A percentile compares a stretch with the other conserved stretches of the same genome.
phyloP scores from a whole-genome alignment of 306 rosid species.

The Cicer judaicum region DNA sequence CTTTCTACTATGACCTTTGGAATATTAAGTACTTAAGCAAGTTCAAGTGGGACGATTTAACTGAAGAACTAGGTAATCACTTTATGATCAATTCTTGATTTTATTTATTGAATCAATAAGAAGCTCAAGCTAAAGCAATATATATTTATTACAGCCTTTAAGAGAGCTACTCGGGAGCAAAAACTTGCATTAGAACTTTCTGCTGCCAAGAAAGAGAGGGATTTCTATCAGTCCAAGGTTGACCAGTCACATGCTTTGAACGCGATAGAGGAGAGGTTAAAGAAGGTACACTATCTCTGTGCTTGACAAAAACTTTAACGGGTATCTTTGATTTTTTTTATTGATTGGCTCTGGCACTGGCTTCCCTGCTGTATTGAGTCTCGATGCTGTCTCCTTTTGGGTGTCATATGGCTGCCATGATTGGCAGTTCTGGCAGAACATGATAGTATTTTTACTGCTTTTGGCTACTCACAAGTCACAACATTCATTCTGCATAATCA shows the following conservation, averaged over 20 bases:
- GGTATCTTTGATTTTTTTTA: too few species aligned
- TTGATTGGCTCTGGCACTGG: not conserved
- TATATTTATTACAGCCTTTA: slow-evolving; percentile 61
- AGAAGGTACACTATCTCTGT: slow-evolving; percentile 63
- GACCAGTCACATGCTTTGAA: slow-evolving; percentile 74
- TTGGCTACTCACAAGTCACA: not conserved
- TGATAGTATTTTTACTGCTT: not conserved
- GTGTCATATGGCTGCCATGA: not conserved
- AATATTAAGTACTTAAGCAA: slow-evolving; percentile 91
- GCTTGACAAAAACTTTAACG: not conserved
- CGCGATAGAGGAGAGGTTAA: slow-evolving; percentile 74
- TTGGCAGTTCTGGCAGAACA: slow-evolving; percentile 15
- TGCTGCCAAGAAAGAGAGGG: slow-evolving; percentile 87
- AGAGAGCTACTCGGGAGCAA: slow-evolving; percentile 79
- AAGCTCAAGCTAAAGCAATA: slow-evolving; percentile 25
- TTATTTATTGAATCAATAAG: slow-evolving; percentile 30
- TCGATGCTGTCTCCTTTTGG: not conserved
- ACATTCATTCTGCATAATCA: not conserved
- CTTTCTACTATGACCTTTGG: slow-evolving; percentile 89
- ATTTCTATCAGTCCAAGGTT: slow-evolving; percentile 72
- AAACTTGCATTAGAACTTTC: slow-evolving; percentile 79
- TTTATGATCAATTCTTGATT: slow-evolving; percentile 38
- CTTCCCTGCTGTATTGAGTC: not conserved
- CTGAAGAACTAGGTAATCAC: slow-evolving; percentile 75
- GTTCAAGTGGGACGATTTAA: slow-evolving; percentile 96